Percentiles rank a stretch among this genome's conserved stretches.
phyloP scores from a whole-genome alignment of 1,284 basidiomycete species.

The Peniophora sp. region DNA sequence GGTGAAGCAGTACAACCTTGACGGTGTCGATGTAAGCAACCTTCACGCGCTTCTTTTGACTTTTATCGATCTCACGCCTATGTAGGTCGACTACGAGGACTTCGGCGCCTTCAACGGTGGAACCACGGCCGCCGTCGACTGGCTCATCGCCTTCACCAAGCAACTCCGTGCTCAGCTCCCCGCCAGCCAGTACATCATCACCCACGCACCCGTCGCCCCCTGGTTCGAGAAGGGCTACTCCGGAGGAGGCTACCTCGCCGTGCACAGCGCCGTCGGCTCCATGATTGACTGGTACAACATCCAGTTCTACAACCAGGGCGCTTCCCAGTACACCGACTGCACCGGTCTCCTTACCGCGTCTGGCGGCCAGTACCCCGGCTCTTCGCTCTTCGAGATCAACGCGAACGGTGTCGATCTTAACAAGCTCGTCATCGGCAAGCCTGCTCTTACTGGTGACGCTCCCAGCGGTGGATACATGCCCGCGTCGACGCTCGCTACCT shows the following conservation, averaged over 20 bases:
- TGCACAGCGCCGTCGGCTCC: slow-evolving; percentile 46
- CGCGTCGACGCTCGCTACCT: slow-evolving; percentile 42
- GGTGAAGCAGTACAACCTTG: slow-evolving; percentile 41
- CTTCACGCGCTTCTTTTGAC: neutral
- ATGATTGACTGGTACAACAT: slow-evolving; percentile 38
- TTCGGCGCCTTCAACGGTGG: slow-evolving; percentile 34
- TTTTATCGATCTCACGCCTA: neutral
- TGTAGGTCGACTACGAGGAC: slow-evolving; percentile 26
- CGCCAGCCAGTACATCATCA: slow-evolving; percentile 25
- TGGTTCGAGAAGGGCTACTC: slow-evolving; percentile 23
- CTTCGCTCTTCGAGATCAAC: slow-evolving; percentile 54
- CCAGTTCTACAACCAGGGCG: slow-evolving; percentile 53
- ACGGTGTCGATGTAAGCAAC: slow-evolving; percentile 32
- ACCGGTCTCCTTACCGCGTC: slow-evolving; percentile 43
- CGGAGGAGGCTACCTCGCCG: slow-evolving; percentile 53
- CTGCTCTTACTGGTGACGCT: slow-evolving; percentile 42
- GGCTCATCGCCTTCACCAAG: slow-evolving; percentile 36
- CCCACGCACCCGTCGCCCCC: slow-evolving; percentile 20
- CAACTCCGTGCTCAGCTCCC: slow-evolving; percentile 26
- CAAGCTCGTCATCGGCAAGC: slow-evolving; percentile 58
- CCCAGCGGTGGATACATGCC: slow-evolving; percentile 46
- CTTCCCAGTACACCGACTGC: slow-evolving; percentile 51
- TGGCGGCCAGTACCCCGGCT: slow-evolving; percentile 40
- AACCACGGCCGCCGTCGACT: slow-evolving; percentile 29
- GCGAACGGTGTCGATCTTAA: slow-evolving; percentile 41